Evolutionary conservation across 2,329 filamentous ascomycete species (phyloP), one percentile per base, ranked within the genome.

Genomic region (Elsinoe necatrix): DNA sequence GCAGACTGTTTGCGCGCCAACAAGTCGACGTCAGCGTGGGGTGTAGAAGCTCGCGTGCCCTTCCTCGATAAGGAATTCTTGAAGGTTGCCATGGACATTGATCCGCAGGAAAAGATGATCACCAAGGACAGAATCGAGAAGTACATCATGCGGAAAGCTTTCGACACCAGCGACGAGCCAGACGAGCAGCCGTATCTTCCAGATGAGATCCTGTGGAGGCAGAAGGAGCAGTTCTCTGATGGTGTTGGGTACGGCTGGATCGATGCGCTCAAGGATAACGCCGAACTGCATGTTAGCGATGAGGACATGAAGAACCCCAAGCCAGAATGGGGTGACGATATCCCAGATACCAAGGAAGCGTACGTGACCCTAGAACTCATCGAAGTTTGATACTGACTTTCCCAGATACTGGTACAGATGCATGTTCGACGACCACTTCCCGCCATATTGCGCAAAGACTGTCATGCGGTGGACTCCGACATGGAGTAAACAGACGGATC

Each of bases 381-480:
- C 34, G 11, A n/a, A 41, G 37, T 2, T 8, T 35, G 6, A 39
- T 50, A 21, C 41, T 55, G 39, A 59, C 48, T 2, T 39, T 1
- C 27, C 48, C 63, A 86, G 84, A 47, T 95, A 95, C 80, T 98
- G 93, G 93, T 98, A 98, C 77, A 86, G 93, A 66, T 80, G 77
- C 71, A 97, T 98, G 92, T 98, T 97, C 71, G 93, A 98, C 72
- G 92, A 98, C 80, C 92, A 95, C 74, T 98, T 97, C 82, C 93
- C 93, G 47, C 81, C 85, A 57, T 85, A 85, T 68, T 97, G 92
- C 70, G 95, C 93, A 7, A 85, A 82, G 59, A 98, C 93, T 6
- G 93, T 98, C 55, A 87, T 89, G 87, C 81, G 93, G 68, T 98
- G 93, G 95, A 90, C 88, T 57, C 93, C 93, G 25, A 98, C 88